These are phyloP conservation scores for Pichia sp. DNA, from an alignment of 1,139 yeast species.

Conservation along the genomic window DNA sequence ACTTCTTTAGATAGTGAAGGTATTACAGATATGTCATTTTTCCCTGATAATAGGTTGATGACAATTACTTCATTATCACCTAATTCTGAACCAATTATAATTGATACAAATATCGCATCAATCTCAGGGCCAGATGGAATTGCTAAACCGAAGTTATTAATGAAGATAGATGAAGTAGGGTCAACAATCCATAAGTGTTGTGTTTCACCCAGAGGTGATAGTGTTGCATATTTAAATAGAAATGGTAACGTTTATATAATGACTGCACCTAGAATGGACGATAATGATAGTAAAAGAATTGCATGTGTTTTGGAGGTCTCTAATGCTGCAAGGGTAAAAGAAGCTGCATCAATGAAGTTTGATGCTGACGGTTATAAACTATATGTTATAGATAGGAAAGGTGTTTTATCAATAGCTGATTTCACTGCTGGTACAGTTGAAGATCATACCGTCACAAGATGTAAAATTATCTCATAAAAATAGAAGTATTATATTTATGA, in stretches of 20 bases:
- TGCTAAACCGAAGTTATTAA: conserved; percentile 49
- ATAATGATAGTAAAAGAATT: conserved; percentile 48
- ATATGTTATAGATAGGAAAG: conserved; percentile 73
- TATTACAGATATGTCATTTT: conserved; percentile 73
- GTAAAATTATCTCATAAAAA: conserved; percentile 45
- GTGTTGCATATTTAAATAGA: conserved; percentile 72
- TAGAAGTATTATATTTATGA: no score
- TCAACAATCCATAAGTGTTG: conserved; percentile 66
- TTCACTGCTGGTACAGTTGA: conserved; percentile 82
- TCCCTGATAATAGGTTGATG: conserved; percentile 53
- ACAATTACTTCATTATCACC: conserved; percentile 56
- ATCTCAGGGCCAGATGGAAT: conserved; percentile 35
- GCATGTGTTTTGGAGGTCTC: conserved; percentile 75
- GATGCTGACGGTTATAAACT: conserved; percentile 78
- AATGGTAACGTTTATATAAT: conserved; percentile 71
- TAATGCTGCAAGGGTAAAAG: conserved; percentile 59
- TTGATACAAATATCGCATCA: conserved; percentile 47
- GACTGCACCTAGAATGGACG: conserved; percentile 53
- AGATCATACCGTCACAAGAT: conserved; percentile 71
- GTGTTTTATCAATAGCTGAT: conserved; percentile 71
- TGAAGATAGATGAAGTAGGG: conserved; percentile 76
- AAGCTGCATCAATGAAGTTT: conserved; percentile 70
- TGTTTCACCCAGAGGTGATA: conserved; percentile 81
- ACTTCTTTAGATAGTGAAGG: conserved; percentile 77
- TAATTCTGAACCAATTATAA: conserved; percentile 53